Base-by-base conservation (phyloP, 1,139 yeast species). In the Pichia terricola region DNA sequence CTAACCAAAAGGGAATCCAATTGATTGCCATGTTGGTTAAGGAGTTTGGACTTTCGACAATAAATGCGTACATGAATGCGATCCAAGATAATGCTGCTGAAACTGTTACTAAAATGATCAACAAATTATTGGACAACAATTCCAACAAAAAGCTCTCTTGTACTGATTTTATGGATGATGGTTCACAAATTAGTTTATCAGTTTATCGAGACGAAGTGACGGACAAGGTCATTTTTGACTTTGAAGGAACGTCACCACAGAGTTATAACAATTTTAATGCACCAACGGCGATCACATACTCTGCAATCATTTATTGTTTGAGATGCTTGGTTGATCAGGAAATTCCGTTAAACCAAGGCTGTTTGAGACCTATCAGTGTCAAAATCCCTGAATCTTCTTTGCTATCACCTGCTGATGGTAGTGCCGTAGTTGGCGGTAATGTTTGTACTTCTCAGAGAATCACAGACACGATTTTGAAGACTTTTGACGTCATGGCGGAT, bases 1-100 rank as follows among this genome's bases (percentile, higher is more conserved):
- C 85, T 22, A 79, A 79, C 56, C 77, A 76, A 56, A 75, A 75
- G 54, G 85, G 85, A 35, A 77, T 78, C 46, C 64, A 66, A 40
- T 63, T 79, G 45, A 63, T 79, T 48, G 66, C 63, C 25, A 63
- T 67, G 28, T 59, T 79, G 39, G 72, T 78, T 44, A 60, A 59
- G 7, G 81, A 76, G 50, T 76, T 71, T 51, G 72, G 75, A 4
- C 60, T 71, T 25, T 65, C 67, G 16, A 72, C 72, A 9, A 79
- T 79, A 4, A 71, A 74, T 50, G 68, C 69, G 40, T 79, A 79
- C 56, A 79, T 79, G 85, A 60, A 63, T 39, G 81, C 77, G 26
- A 76, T 79, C 44, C 79, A 77, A 56, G 69, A 72, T 47, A 75
- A 78, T 45, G 81, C 85, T 8, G 83, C 77, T 45, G 47, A 57